Conservation (phyloP, 805 yeast genomes). For the Ogataea pilisensis region DNA sequence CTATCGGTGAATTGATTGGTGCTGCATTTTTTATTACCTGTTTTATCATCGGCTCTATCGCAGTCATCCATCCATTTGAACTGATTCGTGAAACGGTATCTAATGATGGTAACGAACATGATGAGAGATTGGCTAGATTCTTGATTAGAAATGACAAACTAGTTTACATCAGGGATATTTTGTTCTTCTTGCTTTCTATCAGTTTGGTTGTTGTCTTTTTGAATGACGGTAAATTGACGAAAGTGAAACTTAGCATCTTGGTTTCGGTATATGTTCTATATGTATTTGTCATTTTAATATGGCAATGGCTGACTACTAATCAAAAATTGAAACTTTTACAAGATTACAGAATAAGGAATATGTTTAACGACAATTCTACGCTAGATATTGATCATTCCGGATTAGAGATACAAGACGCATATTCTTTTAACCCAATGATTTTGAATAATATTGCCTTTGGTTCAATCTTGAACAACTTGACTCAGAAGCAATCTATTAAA, state of each 20-base stretch:
- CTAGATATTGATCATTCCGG: conserved; percentile 19
- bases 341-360: conserved; percentile 24
- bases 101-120: conserved; percentile 4
- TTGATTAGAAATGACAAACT: conserved; percentile 32
- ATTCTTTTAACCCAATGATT: conserved; percentile 27
- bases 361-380: conserved; percentile 25
- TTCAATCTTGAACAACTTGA: conserved; percentile 21
- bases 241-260: conserved; percentile 53
- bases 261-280: conserved; percentile 55
- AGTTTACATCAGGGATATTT: conserved; percentile 58
- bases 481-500: conserved; percentile 18
- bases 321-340: conserved; percentile 14
- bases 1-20: conserved; percentile 88
- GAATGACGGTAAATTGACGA: conserved; percentile 47
- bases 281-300: conserved; percentile 44
- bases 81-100: conserved; percentile 30
- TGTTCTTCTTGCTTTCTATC: conserved; percentile 53
- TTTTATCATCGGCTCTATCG: conserved; percentile 77
- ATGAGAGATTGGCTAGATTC: conserved; percentile 7
- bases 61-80: conserved; percentile 59
- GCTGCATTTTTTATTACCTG: conserved; percentile 81
- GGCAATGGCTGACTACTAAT: conserved; percentile 35
- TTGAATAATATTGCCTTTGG: conserved; percentile 27
- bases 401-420: conserved; percentile 27
- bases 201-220: conserved; percentile 45